A percentile compares a stretch with the other conserved stretches of the same genome.
Evolutionary conservation across 768 basidiomycete species (phyloP).

Genomic region (Amanita polypyramis): DNA sequence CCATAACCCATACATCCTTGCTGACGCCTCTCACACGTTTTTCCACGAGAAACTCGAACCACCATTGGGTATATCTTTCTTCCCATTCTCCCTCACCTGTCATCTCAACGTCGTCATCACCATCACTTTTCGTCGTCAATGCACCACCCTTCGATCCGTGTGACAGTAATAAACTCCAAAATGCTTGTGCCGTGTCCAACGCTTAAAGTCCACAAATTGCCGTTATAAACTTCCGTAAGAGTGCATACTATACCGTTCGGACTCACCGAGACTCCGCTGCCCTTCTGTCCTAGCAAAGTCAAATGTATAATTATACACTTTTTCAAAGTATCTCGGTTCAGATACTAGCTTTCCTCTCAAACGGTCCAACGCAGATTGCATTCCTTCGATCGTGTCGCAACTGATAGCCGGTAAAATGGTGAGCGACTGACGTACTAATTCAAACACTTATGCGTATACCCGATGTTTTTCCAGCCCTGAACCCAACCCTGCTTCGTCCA

Average conservation of each 20-base stretch:
- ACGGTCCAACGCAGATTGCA: conserved; percentile 44
- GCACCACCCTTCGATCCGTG: conserved; percentile 63
- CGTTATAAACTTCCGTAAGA: not conserved
- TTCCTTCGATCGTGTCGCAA: conserved; percentile 51
- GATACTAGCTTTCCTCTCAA: conserved; percentile 51
- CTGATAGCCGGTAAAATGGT: conserved; percentile 22
- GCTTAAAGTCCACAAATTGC: not conserved
- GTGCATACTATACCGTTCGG: not conserved
- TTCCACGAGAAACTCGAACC: conserved; percentile 67
- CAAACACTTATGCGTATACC: conserved; percentile 28
- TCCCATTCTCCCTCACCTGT: conserved; percentile 49
- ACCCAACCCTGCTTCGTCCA: conserved; percentile 68
- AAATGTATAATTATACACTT: conserved; percentile 76
- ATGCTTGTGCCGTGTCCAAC: conserved; percentile 57
- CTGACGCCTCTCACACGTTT: conserved; percentile 69
- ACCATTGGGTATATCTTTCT: conserved; percentile 51
- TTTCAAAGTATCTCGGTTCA: conserved; percentile 60
- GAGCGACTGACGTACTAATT: not conserved
- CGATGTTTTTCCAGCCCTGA: conserved; percentile 69
- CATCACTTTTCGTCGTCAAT: conserved; percentile 28
- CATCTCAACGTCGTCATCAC: conserved; percentile 35
- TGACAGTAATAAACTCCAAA: conserved; percentile 71
- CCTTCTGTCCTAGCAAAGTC: conserved; percentile 68
- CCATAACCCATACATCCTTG: conserved; percentile 88
- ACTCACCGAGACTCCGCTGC: conserved; percentile 69